Percentiles rank a stretch among this genome's conserved stretches.
Evolutionary conservation across 2,329 filamentous ascomycete species (phyloP).

Genomic region (Epichloe festucae): DNA sequence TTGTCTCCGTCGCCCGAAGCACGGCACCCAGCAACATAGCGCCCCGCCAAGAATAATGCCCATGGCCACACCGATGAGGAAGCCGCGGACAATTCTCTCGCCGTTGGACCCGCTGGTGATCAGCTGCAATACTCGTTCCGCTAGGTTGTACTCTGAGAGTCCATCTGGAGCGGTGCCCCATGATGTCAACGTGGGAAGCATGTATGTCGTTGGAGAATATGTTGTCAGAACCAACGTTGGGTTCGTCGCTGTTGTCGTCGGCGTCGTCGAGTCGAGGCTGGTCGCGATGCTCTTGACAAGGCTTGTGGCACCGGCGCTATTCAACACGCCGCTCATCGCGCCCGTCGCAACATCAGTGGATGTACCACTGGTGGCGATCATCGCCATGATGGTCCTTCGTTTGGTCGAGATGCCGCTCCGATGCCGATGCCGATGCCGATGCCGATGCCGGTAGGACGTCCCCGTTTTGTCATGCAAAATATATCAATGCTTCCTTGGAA

Average conservation of each 20-base stretch:
- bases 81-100: constrained; percentile 20
- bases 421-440: constrained; percentile 1
- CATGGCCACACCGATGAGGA: constrained; percentile 20
- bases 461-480: neutral
- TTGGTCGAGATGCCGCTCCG: too few relatives aligned
- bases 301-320: neutral
- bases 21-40: constrained; percentile 22
- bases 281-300: neutral
- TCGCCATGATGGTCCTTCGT: neutral
- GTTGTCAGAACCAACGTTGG: neutral
- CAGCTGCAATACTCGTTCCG: constrained; percentile 16
- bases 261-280: neutral
- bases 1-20: constrained; percentile 11
- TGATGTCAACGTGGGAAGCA: constrained; percentile 6
- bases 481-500: neutral
- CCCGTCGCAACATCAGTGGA: neutral
- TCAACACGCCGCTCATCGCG: neutral
- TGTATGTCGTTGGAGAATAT: constrained; percentile 1
- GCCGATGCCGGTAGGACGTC: neutral
- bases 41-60: constrained; percentile 19
- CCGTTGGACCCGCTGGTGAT: constrained; percentile 17
- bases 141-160: constrained; percentile 12
- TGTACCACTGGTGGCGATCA: neutral
- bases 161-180: neutral
- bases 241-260: neutral